Evolutionary conservation across 805 yeast species (phyloP).

Genomic region (Saturnispora sanitii): DNA sequence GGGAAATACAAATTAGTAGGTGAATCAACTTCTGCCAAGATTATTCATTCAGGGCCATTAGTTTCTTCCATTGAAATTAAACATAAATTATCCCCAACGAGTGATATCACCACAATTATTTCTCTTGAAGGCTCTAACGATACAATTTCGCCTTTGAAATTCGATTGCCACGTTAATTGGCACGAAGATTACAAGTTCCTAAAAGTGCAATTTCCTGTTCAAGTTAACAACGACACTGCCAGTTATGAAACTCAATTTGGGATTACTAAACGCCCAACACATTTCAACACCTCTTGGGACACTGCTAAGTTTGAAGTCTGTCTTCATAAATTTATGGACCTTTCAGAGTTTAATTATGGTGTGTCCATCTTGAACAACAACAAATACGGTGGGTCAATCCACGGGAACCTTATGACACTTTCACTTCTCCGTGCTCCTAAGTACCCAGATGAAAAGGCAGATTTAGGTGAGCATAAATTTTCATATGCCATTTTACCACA

Average conservation of each 20-base stretch:
- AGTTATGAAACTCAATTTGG: slow-evolving; percentile 94
- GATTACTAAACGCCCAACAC: slow-evolving; percentile 83
- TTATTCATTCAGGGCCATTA: slow-evolving; percentile 43
- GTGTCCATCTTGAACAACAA: slow-evolving; percentile 74
- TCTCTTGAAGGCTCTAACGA: slow-evolving; percentile 50
- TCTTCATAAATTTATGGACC: slow-evolving; percentile 88
- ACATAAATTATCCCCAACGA: slow-evolving; percentile 46
- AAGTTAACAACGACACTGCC: slow-evolving; percentile 65
- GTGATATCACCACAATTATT: slow-evolving; percentile 56
- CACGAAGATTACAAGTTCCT: slow-evolving; percentile 78
- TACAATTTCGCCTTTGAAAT: slow-evolving; percentile 34
- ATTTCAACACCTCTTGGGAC: slow-evolving; percentile 93
- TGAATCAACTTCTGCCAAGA: slow-evolving; percentile 30
- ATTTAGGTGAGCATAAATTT: slow-evolving; percentile 81
- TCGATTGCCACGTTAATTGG: slow-evolving; percentile 68
- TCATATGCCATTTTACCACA: slow-evolving; percentile 84
- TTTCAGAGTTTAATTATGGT: slow-evolving; percentile 80
- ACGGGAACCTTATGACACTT: slow-evolving; percentile 84
- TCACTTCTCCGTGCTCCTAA: slow-evolving; percentile 85
- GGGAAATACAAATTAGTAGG: slow-evolving; percentile 53
- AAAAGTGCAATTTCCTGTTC: slow-evolving; percentile 92
- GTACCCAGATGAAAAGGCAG: slow-evolving; percentile 91
- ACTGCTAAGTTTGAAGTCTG: slow-evolving; percentile 94
- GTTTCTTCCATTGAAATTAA: slow-evolving; percentile 54
- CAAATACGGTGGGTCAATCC: slow-evolving; percentile 88